Conservation (phyloP, 2,329 filamentous ascomycete species). For the Clarireedia sp. region DNA sequence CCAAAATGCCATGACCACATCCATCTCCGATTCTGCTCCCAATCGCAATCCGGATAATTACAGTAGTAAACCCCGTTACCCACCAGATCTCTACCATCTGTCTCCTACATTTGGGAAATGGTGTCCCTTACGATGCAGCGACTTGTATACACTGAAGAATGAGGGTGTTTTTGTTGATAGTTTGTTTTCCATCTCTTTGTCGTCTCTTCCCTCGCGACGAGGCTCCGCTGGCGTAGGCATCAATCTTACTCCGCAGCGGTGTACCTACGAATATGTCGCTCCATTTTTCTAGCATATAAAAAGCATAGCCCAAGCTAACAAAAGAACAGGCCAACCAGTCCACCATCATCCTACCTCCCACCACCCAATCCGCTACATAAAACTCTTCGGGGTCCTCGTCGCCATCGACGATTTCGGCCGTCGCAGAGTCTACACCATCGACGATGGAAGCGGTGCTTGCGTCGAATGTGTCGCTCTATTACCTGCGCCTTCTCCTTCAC, state of each 20-base stretch:
- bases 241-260: background rate
- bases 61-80: constrained; percentile 34
- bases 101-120: constrained; percentile 53
- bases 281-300: no score
- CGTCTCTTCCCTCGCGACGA: background rate
- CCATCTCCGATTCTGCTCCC: constrained; percentile 14
- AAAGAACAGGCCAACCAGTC: constrained; percentile 41
- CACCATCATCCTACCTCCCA: constrained; percentile 55
- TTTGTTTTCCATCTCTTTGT: constrained; percentile 25
- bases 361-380: constrained; percentile 69
- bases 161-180: constrained; percentile 45
- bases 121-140: constrained; percentile 46
- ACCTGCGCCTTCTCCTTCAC: constrained; percentile 7
- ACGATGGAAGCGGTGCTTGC: constrained; percentile 55
- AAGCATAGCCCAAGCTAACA: background rate
- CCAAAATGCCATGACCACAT: constrained; percentile 43
- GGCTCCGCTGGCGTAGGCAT: background rate
- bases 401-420: constrained; percentile 45
- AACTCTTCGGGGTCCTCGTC: constrained; percentile 62
- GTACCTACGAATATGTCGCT: background rate
- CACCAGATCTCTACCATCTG: constrained; percentile 54
- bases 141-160: constrained; percentile 41
- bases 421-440: constrained; percentile 48
- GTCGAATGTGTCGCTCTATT: constrained; percentile 37
- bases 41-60: background rate